These are phyloP conservation scores for Microbotryum intermedium DNA, from an alignment of 1,284 basidiomycete genomes.

Conservation along the genomic window DNA sequence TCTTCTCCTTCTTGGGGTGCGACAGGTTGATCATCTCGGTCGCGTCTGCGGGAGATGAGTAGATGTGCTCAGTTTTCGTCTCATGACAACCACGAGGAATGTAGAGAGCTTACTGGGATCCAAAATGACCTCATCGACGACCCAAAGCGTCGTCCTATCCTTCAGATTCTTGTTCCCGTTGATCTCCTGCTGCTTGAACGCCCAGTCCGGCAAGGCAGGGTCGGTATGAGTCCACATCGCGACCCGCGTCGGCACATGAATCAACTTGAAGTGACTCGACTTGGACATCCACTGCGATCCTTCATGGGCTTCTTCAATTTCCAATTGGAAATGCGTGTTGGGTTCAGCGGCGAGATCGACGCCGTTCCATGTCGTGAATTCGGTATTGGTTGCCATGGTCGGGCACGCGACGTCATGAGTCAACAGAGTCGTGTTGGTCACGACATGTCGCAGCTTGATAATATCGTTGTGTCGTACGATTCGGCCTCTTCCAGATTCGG, in stretches of 20 bases:
- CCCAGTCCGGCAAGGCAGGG: constrained; percentile 82
- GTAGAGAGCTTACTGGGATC: constrained; percentile 37
- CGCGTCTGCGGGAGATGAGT: neutral
- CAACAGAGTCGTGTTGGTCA: constrained; percentile 71
- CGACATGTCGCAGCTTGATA: constrained; percentile 80
- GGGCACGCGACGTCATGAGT: constrained; percentile 98
- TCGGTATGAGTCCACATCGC: constrained; percentile 85
- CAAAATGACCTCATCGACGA: constrained; percentile 68
- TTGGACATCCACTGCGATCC: constrained; percentile 83
- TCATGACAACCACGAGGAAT: neutral
- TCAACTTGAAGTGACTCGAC: constrained; percentile 76
- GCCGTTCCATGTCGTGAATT: constrained; percentile 83
- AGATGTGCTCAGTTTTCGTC: neutral
- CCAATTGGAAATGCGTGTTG: constrained; percentile 75
- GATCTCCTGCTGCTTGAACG: constrained; percentile 90
- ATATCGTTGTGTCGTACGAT: constrained; percentile 81
- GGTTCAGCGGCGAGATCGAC: constrained; percentile 48
- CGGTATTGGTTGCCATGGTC: constrained; percentile 94
- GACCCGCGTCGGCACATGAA: constrained; percentile 84
- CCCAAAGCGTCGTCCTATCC: constrained; percentile 81
- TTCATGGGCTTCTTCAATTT: constrained; percentile 60
- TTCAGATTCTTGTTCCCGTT: constrained; percentile 91
- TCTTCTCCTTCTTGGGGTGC: constrained; percentile 43
- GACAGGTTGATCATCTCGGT: constrained; percentile 14
- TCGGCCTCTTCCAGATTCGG: constrained; percentile 76